Evolutionary conservation across 1,284 basidiomycete species (phyloP).

Genomic region (Mrakiaceae sp.): DNA sequence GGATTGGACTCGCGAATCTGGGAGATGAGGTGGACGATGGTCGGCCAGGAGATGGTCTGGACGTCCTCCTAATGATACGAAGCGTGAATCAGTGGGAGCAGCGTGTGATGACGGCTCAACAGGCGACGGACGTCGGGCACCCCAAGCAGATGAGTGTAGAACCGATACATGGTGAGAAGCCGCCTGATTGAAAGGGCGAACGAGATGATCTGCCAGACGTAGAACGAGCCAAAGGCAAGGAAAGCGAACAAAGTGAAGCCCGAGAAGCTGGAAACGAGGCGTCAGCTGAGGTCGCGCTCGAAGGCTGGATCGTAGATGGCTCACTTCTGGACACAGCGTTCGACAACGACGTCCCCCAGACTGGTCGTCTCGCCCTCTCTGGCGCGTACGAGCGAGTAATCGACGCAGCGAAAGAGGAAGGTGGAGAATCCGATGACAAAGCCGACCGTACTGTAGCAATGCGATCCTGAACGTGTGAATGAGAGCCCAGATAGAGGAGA

Average conservation of each 20-base stretch:
- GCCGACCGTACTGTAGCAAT: slow-evolving; percentile 66
- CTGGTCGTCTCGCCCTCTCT: slow-evolving; percentile 30
- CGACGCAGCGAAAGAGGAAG: slow-evolving; percentile 87
- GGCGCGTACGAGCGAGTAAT: slow-evolving; percentile 52
- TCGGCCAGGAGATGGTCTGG: slow-evolving; percentile 92
- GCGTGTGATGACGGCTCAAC: slow-evolving; percentile 34
- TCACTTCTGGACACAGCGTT: slow-evolving; percentile 38
- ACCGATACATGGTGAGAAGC: slow-evolving; percentile 83
- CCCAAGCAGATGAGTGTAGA: slow-evolving; percentile 50
- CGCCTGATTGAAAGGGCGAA: slow-evolving; percentile 49
- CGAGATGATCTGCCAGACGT: slow-evolving; percentile 45
- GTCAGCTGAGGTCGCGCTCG: background rate
- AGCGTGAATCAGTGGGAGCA: slow-evolving; percentile 43
- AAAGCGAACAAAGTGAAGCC: slow-evolving; percentile 71
- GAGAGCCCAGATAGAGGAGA: background rate
- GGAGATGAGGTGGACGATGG: slow-evolving; percentile 79
- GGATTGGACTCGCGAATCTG: slow-evolving; percentile 83
- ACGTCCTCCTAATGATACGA: slow-evolving; percentile 75
- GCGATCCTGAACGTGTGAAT: background rate
- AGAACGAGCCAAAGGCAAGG: slow-evolving; percentile 66
- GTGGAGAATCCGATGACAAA: slow-evolving; percentile 97
- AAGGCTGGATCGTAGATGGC: slow-evolving; percentile 4
- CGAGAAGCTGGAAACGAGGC: slow-evolving; percentile 37
- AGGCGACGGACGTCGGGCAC: slow-evolving; percentile 42
- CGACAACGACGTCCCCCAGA: slow-evolving; percentile 67